Percentiles rank a stretch among this genome's conserved stretches.
These are phyloP conservation scores for Gaeumannomyces sp. DNA, from an alignment of 2,329 filamentous ascomycete genomes.

Conservation along the genomic window DNA sequence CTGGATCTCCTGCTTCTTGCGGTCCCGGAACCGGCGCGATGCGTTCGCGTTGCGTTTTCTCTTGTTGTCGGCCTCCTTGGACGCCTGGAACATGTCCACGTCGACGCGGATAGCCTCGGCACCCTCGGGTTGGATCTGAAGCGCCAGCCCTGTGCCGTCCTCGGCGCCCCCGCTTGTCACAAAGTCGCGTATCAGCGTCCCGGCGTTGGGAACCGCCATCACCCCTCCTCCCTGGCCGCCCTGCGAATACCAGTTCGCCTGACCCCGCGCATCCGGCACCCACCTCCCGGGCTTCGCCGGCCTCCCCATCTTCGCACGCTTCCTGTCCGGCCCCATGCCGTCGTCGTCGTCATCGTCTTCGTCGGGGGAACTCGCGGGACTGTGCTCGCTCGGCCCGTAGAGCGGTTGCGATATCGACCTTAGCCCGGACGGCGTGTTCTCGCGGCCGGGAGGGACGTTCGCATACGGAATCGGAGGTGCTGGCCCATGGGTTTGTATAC, in stretches of 20 bases:
- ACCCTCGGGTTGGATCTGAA: slow-evolving; percentile 27
- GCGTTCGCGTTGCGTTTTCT: slow-evolving; percentile 78
- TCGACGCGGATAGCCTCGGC: slow-evolving; percentile 51
- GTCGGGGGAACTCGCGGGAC: not conserved
- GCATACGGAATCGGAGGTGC: not conserved
- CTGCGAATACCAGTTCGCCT: not conserved
- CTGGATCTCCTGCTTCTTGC: slow-evolving; percentile 59
- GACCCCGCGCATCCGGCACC: not conserved
- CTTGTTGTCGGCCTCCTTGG: slow-evolving; percentile 78
- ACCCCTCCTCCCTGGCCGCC: not conserved
- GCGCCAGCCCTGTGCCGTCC: slow-evolving; percentile 13
- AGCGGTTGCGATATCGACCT: not conserved
- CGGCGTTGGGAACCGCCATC: not conserved
- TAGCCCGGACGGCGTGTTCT: not conserved
- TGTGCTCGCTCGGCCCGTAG: not conserved
- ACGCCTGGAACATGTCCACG: slow-evolving; percentile 75
- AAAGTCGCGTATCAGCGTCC: slow-evolving; percentile 6
- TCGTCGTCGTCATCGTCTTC: not conserved
- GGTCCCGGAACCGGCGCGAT: slow-evolving; percentile 72
- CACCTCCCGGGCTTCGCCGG: not conserved
- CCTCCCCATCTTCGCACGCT: not conserved
- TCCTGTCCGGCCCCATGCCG: not conserved
- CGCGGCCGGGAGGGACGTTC: not conserved
- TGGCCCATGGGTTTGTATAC: not conserved
- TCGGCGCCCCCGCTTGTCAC: not conserved